Evolutionary conservation across 768 basidiomycete species (phyloP).

Genomic region (Daedaleopsis sinensis): DNA sequence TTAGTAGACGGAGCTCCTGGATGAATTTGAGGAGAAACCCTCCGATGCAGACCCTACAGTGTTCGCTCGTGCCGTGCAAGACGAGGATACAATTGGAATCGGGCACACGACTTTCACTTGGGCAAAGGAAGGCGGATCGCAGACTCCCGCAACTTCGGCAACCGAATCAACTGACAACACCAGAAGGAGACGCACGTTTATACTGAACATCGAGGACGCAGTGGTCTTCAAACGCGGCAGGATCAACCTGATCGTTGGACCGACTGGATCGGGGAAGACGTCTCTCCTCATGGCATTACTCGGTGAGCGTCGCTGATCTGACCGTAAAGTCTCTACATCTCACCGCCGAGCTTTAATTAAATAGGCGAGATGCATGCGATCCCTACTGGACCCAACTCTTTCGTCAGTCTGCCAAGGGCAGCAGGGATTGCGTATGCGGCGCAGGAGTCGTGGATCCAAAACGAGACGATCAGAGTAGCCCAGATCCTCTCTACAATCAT

Average conservation of each 20-base stretch:
- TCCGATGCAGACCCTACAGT: not conserved
- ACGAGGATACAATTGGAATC: constrained; percentile 49
- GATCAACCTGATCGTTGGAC: constrained; percentile 60
- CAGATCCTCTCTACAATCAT: constrained; percentile 48
- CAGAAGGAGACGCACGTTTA: constrained; percentile 41
- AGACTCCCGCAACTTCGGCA: constrained; percentile 35
- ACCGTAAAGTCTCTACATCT: not conserved
- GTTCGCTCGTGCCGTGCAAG: not conserved
- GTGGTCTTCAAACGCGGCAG: constrained; percentile 51
- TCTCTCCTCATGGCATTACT: constrained; percentile 44
- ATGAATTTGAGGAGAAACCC: constrained; percentile 37
- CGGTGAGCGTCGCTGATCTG: constrained; percentile 7
- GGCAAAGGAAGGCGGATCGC: constrained; percentile 39
- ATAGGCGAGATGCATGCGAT: constrained; percentile 68
- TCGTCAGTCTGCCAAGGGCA: constrained; percentile 61
- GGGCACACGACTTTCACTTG: constrained; percentile 59
- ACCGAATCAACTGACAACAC: not conserved
- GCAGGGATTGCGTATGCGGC: constrained; percentile 71
- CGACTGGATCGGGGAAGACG: constrained; percentile 63
- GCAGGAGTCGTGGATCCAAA: constrained; percentile 84
- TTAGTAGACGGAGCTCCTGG: constrained; percentile 48
- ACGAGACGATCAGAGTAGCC: constrained; percentile 71
- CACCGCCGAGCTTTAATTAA: not conserved
- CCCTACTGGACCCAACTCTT: constrained; percentile 53
- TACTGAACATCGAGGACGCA: constrained; percentile 51